These are phyloP conservation scores for Mimosa pudica DNA, from an alignment of 306 rosid genomes.

Conservation along the genomic window DNA sequence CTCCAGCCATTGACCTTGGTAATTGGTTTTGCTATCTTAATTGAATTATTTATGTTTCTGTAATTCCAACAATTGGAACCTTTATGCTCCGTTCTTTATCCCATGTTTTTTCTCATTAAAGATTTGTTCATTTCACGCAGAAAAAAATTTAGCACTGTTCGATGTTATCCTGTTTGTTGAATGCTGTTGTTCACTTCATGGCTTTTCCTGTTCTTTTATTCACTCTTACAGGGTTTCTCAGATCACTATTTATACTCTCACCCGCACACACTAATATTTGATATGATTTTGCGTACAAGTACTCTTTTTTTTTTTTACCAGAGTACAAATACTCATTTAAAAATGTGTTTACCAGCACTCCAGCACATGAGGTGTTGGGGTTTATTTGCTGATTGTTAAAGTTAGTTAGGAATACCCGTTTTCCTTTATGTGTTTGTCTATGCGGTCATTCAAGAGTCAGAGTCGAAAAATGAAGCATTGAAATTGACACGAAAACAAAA, in stretches of 20 bases:
- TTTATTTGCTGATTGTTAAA: too few relatives aligned
- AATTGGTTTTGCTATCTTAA: background rate
- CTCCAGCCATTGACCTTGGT: slow-evolving; percentile 72
- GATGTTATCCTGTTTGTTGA: background rate
- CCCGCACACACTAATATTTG: background rate
- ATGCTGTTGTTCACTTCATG: background rate
- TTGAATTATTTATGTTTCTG: background rate
- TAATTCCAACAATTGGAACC: too few relatives aligned
- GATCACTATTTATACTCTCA: background rate
- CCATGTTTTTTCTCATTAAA: background rate
- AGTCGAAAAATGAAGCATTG: background rate
- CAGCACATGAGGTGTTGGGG: background rate
- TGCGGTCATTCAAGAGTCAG: too few relatives aligned
- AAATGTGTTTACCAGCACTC: background rate
- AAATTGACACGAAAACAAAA: background rate
- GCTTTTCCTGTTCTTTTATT: background rate
- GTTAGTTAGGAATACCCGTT: background rate
- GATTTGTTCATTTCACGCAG: background rate
- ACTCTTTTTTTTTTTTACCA: too few relatives aligned
- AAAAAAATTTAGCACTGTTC: background rate
- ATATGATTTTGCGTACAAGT: background rate
- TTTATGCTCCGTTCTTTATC: background rate
- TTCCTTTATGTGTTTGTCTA: background rate
- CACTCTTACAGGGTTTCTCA: background rate
- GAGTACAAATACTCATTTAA: too few relatives aligned